Base-by-base conservation (phyloP, 2,329 filamentous ascomycete genomes). In the Moelleriella libera region DNA sequence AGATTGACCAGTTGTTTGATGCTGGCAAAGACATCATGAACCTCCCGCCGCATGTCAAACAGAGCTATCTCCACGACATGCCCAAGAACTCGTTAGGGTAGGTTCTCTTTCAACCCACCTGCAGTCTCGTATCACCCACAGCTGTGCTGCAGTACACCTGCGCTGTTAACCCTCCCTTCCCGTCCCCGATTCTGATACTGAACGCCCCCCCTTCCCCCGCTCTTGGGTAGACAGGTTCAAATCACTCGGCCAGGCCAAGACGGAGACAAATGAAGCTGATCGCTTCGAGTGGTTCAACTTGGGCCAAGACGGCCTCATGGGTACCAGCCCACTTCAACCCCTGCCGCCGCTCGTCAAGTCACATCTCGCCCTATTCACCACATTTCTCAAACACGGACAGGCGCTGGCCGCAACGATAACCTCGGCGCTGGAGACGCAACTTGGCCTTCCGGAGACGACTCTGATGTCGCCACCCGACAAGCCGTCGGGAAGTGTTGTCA, bases 211-310 rank as follows among this genome's bases (percentile, higher is more conserved):
- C 10, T 29, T 29, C 10, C 28, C 42, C 42, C 11, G 42, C 42
- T 43, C 42, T n/a, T 43, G 21, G 9, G 10, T 28, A 9, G 8
- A 43, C 30, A 45, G 43, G 30, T 45, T 45, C 43, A 45, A 45
- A 30, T 9, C 14, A n/a, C 12, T 29, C 30, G 43, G 43, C 4
- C 21, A 45, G n/a, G 28, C 12, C 14, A 45, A 45, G 30, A 45
- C 43, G 28, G 43, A 45, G 30, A 45, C 43, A 9, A 32, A 30
- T 10, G 43, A 45, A 28, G 12, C 12, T 29, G 43, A 45, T 14
- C 43, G 43, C 14, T 30, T 45, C 12, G 43, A 45, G 30, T 45
- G 43, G 43, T 45, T 45, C 43, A 45, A 45, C 30, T 30, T 45
- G 12, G 43, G 43, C 10, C 21, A 29, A 14, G 21, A 45, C 30